Conservation (phyloP, 352 stramenopile species). For the Phytopythium litorale region DNA sequence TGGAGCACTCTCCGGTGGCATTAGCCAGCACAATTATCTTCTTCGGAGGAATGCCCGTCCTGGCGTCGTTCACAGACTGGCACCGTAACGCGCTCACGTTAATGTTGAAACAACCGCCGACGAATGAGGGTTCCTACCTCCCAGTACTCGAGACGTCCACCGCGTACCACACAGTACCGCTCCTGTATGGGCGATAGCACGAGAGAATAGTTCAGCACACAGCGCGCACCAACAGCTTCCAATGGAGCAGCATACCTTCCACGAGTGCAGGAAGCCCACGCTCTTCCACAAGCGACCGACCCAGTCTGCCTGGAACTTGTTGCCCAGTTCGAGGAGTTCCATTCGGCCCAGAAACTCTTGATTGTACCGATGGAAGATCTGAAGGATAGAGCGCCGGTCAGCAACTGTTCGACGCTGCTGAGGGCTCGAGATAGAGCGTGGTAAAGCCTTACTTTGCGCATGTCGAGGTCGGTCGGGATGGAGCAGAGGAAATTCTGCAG, state of each 20-base stretch:
- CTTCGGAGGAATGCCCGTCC: slow-evolving; percentile 23
- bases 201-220: too few species aligned
- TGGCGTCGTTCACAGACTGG: slow-evolving; percentile 31
- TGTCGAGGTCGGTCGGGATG: slow-evolving; percentile 30
- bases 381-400: background rate
- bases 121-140: slow-evolving; percentile 11
- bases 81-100: background rate
- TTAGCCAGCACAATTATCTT: slow-evolving; percentile 16
- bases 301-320: slow-evolving; percentile 31
- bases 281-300: slow-evolving; percentile 21
- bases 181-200: slow-evolving; percentile 11
- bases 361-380: slow-evolving; percentile 31
- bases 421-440: background rate
- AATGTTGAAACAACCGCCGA: background rate
- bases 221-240: too few species aligned
- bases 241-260: slow-evolving; percentile 13
- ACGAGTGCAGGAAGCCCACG: slow-evolving; percentile 17
- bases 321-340: slow-evolving; percentile 25
- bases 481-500: slow-evolving; percentile 31
- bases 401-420: background rate
- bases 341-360: slow-evolving; percentile 24
- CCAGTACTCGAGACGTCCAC: slow-evolving; percentile 32
- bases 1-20: slow-evolving; percentile 19
- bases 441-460: slow-evolving; percentile 14
- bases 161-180: slow-evolving; percentile 27